Percentiles rank a stretch among this genome's conserved stretches.
These are phyloP conservation scores for Juglanconis juglandina DNA, from an alignment of 2,329 filamentous ascomycete genomes.

Conservation along the genomic window DNA sequence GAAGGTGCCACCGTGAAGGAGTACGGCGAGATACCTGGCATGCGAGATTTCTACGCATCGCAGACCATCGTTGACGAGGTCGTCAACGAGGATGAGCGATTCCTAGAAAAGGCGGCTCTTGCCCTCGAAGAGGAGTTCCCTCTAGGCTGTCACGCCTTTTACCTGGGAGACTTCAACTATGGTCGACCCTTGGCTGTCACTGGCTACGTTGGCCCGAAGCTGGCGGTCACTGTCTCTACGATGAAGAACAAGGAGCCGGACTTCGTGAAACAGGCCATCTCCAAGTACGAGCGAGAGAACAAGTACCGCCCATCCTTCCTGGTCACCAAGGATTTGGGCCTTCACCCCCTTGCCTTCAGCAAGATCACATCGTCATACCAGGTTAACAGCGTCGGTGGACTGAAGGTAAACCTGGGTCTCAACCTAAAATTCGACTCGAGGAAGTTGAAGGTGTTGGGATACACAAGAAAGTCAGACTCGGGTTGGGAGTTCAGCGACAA, in stretches of 20 bases:
- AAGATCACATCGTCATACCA: slow-evolving; percentile 95
- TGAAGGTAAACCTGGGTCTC: slow-evolving; percentile 84
- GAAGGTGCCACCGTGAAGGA: slow-evolving; percentile 90
- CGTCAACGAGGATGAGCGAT: slow-evolving; percentile 84
- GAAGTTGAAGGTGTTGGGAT: slow-evolving; percentile 93
- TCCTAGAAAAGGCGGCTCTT: slow-evolving; percentile 83
- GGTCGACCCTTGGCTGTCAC: slow-evolving; percentile 83
- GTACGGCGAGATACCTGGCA: slow-evolving; percentile 78
- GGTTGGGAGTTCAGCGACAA: slow-evolving; percentile 96
- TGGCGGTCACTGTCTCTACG: slow-evolving; percentile 73
- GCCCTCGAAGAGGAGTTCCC: slow-evolving; percentile 93
- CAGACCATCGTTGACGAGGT: slow-evolving; percentile 90
- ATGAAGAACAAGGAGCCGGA: slow-evolving; percentile 72
- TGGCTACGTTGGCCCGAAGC: slow-evolving; percentile 69
- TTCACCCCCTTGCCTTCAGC: slow-evolving; percentile 85
- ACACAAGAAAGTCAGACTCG: slow-evolving; percentile 78
- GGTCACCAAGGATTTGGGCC: slow-evolving; percentile 75
- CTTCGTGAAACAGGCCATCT: slow-evolving; percentile 73
- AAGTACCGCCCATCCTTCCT: slow-evolving; percentile 83
- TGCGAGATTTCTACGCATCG: slow-evolving; percentile 86
- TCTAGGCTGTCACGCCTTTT: slow-evolving; percentile 77
- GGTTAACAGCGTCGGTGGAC: slow-evolving; percentile 71
- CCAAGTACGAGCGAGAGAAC: slow-evolving; percentile 63
- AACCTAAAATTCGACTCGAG: slow-evolving; percentile 97
- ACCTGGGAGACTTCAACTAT: slow-evolving; percentile 89